phyloP scores from a whole-genome alignment of 768 basidiomycete species.

The Leccinum rimulosum region DNA sequence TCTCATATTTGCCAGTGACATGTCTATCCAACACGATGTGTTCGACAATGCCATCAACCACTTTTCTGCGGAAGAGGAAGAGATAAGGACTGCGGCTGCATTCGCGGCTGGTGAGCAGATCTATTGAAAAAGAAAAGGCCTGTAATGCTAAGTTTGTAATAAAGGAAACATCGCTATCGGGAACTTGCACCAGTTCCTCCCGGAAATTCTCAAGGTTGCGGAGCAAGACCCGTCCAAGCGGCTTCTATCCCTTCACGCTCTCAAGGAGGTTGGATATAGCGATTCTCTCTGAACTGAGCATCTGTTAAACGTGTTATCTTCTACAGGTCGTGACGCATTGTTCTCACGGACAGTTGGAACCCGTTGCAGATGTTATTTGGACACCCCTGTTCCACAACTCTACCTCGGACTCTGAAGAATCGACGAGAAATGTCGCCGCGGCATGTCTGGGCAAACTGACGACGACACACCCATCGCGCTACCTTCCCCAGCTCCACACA shows the following conservation, averaged over 20 bases:
- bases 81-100: conserved; percentile 85
- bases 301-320: neutral
- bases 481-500: conserved; percentile 89
- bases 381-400: conserved; percentile 89
- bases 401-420: conserved; percentile 79
- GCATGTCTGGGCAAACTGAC: conserved; percentile 96
- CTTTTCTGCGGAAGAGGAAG: conserved; percentile 79
- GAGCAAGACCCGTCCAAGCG: conserved; percentile 76
- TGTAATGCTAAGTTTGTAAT: neutral
- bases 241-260: conserved; percentile 82
- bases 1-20: conserved; percentile 57
- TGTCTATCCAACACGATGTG: conserved; percentile 76
- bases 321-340: conserved; percentile 87
- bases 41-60: conserved; percentile 72
- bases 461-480: conserved; percentile 85
- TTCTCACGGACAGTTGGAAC: conserved; percentile 78
- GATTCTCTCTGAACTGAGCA: neutral
- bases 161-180: conserved; percentile 96
- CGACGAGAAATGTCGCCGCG: conserved; percentile 90
- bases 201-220: conserved; percentile 75
- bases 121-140: neutral
- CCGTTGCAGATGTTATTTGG: conserved; percentile 89
- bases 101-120: conserved; percentile 81
- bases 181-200: conserved; percentile 83
- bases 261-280: conserved; percentile 71